phyloP scores from a whole-genome alignment of 257 asterid genomes.

The Lavandula angustifolia region DNA sequence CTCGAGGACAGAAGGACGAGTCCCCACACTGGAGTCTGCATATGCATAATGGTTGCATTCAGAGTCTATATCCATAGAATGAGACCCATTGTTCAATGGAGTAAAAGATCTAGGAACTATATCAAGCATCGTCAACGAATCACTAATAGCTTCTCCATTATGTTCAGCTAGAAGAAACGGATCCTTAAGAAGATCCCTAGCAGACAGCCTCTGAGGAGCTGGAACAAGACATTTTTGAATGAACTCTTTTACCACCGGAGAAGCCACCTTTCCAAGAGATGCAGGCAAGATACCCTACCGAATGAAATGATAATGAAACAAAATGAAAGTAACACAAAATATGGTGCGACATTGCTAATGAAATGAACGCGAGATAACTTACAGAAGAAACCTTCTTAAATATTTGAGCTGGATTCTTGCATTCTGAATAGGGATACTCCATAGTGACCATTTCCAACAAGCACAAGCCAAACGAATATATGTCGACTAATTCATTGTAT shows the following conservation, averaged over 20 bases:
- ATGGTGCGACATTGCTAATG: background rate
- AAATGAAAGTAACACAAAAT: background rate
- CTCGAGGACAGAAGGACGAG: slow-evolving; percentile 44
- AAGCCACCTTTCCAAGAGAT: slow-evolving; percentile 54
- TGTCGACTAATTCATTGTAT: slow-evolving; percentile 72
- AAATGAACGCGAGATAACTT: slow-evolving; percentile 30
- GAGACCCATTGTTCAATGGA: slow-evolving; percentile 40
- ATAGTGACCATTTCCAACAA: slow-evolving; percentile 70
- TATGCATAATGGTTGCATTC: slow-evolving; percentile 48
- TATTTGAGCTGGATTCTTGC: slow-evolving; percentile 80
- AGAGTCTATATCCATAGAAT: slow-evolving; percentile 65
- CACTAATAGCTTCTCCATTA: slow-evolving; percentile 32
- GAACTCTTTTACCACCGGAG: slow-evolving; percentile 55
- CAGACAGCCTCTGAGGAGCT: slow-evolving; percentile 59
- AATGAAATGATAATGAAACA: slow-evolving; percentile 1
- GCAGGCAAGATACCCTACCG: slow-evolving; percentile 73
- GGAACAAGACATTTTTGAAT: slow-evolving; percentile 73
- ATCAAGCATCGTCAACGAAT: slow-evolving; percentile 35
- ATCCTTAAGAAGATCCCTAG: slow-evolving; percentile 73
- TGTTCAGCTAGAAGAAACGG: slow-evolving; percentile 55
- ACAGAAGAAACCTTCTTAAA: slow-evolving; percentile 67
- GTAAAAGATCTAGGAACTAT: slow-evolving; percentile 46
- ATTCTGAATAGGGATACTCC: slow-evolving; percentile 78
- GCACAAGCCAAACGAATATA: slow-evolving; percentile 84
- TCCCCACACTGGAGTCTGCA: slow-evolving; percentile 49